Evolutionary conservation across 2,329 filamentous ascomycete genomes (phyloP).

Genomic region (Sclerotinia subarctica): DNA sequence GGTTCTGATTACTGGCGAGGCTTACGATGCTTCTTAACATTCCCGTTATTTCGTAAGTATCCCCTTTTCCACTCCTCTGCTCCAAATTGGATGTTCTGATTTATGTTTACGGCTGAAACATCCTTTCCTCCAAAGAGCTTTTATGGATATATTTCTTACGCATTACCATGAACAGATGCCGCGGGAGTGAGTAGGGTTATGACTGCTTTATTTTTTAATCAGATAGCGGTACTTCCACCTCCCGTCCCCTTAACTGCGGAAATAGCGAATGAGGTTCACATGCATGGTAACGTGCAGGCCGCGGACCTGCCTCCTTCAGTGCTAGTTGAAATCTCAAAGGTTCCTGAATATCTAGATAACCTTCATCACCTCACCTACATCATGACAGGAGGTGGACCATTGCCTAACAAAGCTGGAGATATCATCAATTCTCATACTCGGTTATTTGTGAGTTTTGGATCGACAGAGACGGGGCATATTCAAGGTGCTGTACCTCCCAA

Average conservation of each 20-base stretch:
- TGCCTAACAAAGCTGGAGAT: slow-evolving; percentile 1
- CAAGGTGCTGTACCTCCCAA: not conserved
- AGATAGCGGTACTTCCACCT: slow-evolving; percentile 1
- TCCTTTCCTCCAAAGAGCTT: not conserved
- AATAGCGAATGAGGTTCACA: not conserved
- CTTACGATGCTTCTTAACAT: not conserved
- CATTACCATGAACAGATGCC: not conserved
- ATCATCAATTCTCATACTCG: not conserved
- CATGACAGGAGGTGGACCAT: slow-evolving; percentile 3
- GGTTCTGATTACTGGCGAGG: not conserved
- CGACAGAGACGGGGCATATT: slow-evolving; percentile 13
- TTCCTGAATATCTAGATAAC: not conserved
- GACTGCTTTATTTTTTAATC: not conserved
- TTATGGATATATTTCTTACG: not conserved
- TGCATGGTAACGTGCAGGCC: slow-evolving; percentile 5
- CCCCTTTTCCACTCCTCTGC: not conserved
- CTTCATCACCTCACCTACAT: not conserved
- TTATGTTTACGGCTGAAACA: not conserved
- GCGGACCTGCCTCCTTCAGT: not conserved
- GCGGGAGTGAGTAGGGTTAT: slow-evolving; percentile 6
- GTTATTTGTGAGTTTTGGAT: not conserved
- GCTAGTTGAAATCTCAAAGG: slow-evolving; percentile 12
- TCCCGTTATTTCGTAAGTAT: slow-evolving; percentile 20
- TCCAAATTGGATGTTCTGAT: not conserved
- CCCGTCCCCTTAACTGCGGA: slow-evolving; percentile 1